Conservation (phyloP, 805 yeast genomes). For the Candida dendrica region DNA sequence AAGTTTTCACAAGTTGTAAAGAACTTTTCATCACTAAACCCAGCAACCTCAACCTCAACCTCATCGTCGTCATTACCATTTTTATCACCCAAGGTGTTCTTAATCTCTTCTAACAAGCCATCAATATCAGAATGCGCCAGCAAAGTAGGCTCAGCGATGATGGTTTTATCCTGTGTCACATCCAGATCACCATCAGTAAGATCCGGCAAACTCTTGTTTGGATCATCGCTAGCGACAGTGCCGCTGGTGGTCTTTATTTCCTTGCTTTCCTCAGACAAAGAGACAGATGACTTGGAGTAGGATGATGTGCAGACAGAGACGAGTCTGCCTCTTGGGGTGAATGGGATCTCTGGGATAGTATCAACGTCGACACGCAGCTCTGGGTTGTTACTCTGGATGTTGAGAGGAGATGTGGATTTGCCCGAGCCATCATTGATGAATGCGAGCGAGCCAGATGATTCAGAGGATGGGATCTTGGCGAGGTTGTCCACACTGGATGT, state of each 20-base stretch:
- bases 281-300: not conserved
- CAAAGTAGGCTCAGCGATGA: not conserved
- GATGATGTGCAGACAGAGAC: not conserved
- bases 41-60: too few species aligned
- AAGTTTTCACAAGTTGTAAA: not conserved
- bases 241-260: not conserved
- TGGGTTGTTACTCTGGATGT: constrained; percentile 4
- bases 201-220: constrained; percentile 2
- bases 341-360: constrained; percentile 16
- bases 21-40: not conserved
- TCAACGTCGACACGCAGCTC: constrained; percentile 5
- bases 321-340: constrained; percentile 12
- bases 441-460: constrained; percentile 16
- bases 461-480: constrained; percentile 11
- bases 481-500: constrained; percentile 2
- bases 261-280: not conserved
- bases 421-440: constrained; percentile 21
- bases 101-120: constrained; percentile 17
- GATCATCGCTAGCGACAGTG: not conserved
- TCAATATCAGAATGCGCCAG: constrained; percentile 7
- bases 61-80: not conserved
- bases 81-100: constrained; percentile 10
- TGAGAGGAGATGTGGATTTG: not conserved
- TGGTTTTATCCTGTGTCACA: constrained; percentile 9
- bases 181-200: constrained; percentile 8